Evolutionary conservation across 768 basidiomycete genomes (phyloP).

Genomic region (Macrocybe gigantea): DNA sequence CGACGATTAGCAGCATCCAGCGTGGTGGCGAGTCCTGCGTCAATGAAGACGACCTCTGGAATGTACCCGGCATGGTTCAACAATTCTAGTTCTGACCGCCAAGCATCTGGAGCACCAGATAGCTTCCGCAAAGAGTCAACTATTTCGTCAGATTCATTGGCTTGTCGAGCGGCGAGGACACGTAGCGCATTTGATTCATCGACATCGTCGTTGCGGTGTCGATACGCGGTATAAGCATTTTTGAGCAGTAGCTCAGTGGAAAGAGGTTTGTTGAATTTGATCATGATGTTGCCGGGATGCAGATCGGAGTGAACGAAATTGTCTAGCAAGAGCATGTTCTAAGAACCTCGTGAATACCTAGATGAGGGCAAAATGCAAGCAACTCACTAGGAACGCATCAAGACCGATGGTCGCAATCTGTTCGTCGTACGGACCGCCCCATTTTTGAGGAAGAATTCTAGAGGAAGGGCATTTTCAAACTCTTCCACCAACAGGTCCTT

Average conservation of each 20-base stretch:
- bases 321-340: conserved; percentile 98
- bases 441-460: conserved; percentile 81
- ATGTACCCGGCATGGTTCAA: conserved; percentile 72
- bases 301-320: conserved; percentile 95
- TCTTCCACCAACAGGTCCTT: conserved; percentile 86
- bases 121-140: conserved; percentile 66
- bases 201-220: conserved; percentile 26
- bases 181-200: conserved; percentile 13
- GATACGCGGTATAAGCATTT: conserved; percentile 51
- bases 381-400: conserved; percentile 86
- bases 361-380: neutral
- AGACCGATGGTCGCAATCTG: conserved; percentile 88
- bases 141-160: conserved; percentile 47
- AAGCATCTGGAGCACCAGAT: conserved; percentile 50
- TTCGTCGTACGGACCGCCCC: conserved; percentile 92
- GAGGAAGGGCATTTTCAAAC: conserved; percentile 85
- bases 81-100: conserved; percentile 61
- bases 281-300: conserved; percentile 94
- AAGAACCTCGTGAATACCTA: neutral
- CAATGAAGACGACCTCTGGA: conserved; percentile 94
- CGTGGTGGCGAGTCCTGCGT: conserved; percentile 90
- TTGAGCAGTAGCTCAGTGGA: conserved; percentile 58
- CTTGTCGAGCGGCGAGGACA: conserved; percentile 16
- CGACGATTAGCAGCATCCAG: conserved; percentile 76
- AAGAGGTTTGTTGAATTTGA: conserved; percentile 90